phyloP scores from a whole-genome alignment of 1,284 basidiomycete genomes.

The Ceratobasidium sp. region DNA sequence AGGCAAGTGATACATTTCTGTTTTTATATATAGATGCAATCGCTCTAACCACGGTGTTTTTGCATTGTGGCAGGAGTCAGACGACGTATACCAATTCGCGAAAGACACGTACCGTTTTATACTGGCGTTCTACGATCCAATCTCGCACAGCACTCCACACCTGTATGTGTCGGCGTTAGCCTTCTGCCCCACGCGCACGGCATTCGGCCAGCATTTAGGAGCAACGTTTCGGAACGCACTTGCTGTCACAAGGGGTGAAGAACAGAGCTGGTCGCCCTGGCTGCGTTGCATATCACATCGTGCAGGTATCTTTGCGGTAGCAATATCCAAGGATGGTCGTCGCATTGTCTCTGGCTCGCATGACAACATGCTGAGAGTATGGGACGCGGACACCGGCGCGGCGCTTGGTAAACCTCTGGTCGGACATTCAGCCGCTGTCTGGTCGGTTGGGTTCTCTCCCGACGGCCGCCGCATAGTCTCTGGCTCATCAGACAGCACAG shows the following conservation, averaged over 20 bases:
- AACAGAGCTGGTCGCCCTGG: too few relatives aligned
- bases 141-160: constrained; percentile 27
- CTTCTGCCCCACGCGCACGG: neutral
- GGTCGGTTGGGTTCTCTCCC: constrained; percentile 31
- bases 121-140: constrained; percentile 6
- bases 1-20: too few relatives aligned
- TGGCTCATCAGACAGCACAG: neutral
- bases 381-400: too few relatives aligned
- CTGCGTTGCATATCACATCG: constrained; percentile 6
- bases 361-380: constrained; percentile 26
- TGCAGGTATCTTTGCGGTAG: constrained; percentile 24
- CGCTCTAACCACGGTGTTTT: too few relatives aligned
- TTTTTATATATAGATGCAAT: too few relatives aligned
- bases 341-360: constrained; percentile 29
- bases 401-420: constrained; percentile 11
- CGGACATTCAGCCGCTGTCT: neutral
- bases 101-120: constrained; percentile 30
- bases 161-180: constrained; percentile 36
- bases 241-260: too few relatives aligned
- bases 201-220: neutral
- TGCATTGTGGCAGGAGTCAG: too few relatives aligned
- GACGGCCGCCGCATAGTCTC: constrained; percentile 18
- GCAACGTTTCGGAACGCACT: neutral
- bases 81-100: neutral
- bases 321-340: too few relatives aligned